Conservation (phyloP, 495 filamentous ascomycete species). For the Hyaloscypha bicolor region DNA sequence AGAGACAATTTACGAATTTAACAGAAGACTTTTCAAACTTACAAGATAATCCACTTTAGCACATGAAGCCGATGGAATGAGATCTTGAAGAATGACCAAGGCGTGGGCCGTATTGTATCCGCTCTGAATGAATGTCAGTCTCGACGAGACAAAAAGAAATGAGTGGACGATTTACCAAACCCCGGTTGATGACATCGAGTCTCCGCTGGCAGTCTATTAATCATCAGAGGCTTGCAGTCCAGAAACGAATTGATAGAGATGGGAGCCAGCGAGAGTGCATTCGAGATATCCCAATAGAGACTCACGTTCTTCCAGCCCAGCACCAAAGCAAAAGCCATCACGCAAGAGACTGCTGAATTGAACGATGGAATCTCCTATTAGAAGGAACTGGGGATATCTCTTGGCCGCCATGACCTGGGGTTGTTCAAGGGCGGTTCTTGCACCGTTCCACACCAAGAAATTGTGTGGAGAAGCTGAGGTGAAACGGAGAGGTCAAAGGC, state of each 20-base stretch:
- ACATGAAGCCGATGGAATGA: conserved; percentile 42
- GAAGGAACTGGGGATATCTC: conserved; percentile 26
- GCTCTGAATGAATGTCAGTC: conserved; percentile 41
- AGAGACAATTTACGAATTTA: not conserved
- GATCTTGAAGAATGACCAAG: conserved; percentile 55
- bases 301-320: conserved; percentile 71
- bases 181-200: conserved; percentile 70
- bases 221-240: not conserved
- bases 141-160: not conserved
- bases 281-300: not conserved
- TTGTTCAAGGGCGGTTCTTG: not conserved
- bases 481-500: not conserved
- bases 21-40: conserved; percentile 45
- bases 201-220: conserved; percentile 56
- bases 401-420: conserved; percentile 9
- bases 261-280: not conserved
- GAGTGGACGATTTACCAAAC: conserved; percentile 29
- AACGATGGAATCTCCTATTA: conserved; percentile 27
- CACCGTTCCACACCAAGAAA: not conserved
- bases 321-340: conserved; percentile 69
- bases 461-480: not conserved
- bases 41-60: conserved; percentile 60
- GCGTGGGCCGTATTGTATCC: conserved; percentile 70
- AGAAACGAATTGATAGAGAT: not conserved
- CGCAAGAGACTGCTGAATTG: conserved; percentile 40